Base-by-base conservation (phyloP, 2,329 filamentous ascomycete species). In the Colletotrichum lentis region DNA sequence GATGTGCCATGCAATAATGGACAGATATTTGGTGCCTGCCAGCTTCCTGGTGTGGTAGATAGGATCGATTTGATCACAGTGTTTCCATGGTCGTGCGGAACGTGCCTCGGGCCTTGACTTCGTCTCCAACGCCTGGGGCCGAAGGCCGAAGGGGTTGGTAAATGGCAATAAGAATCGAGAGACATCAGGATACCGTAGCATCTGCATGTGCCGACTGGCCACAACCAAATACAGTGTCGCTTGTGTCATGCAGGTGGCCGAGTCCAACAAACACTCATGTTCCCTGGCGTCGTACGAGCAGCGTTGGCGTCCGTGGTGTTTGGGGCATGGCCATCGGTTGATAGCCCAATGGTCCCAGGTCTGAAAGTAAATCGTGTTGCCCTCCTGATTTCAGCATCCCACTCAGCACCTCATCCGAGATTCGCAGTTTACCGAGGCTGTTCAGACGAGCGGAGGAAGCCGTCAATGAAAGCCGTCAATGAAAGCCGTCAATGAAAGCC, bases 231-330 rank as follows among this genome's bases (percentile, higher is more conserved):
- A n/a, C 46, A 41, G n/a, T 2, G 16, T 24, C 11, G 57, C 52
- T 60, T 52, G 57, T 52, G 20, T 60, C 11, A 49, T 64, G 53
- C 53, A 58, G 24, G 53, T 46, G 24, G 14, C 60, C 64, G 60
- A 54, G 31, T 43, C 22, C 37, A 47, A 24, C 41, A 62, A 55
- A 47, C 46, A 35, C 20, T 22, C 44, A 24, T 63, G 22, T 56
- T 18, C 35, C 24, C 8, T 44, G 6, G 46, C 31, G 41, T 64
- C 14, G 12, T 62, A 54, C 64, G 41, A 41, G 18, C 16, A 37
- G 47, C 31, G 61, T 54, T 20, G 46, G 37, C 39, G 31, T 18
- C 64, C 60, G 60, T 52, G 12, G 27, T 35, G 31, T 49, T 49
- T 37, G 12, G 11, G 22, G 27, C 12, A 41, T 31, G 47, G 22